Conservation (phyloP, 495 filamentous ascomycete genomes). For the Penicillium silybi region DNA sequence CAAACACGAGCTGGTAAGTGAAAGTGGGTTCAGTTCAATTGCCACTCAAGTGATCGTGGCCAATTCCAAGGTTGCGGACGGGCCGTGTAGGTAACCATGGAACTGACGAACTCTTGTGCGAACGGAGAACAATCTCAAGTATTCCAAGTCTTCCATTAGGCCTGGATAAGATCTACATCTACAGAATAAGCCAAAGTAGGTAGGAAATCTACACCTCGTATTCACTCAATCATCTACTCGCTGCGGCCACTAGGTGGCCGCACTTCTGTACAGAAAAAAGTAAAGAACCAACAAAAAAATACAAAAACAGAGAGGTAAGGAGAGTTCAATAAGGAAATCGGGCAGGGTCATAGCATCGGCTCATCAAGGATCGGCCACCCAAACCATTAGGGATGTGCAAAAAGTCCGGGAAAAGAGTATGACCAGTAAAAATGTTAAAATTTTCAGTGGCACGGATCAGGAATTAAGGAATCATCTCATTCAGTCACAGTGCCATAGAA, state of each 20-base stretch:
- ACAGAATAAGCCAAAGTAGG: not conserved
- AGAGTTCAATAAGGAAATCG: slow-evolving; percentile 2
- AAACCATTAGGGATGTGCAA: slow-evolving; percentile 29
- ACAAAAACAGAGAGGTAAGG: slow-evolving; percentile 4
- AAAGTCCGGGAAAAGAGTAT: slow-evolving; percentile 7
- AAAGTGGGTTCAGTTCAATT: no score
- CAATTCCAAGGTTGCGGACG: not conserved
- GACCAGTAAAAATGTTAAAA: slow-evolving; percentile 18
- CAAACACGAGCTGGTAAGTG: no score
- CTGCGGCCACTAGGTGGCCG: not conserved
- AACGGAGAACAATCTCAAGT: no score
- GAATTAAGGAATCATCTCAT: slow-evolving; percentile 18
- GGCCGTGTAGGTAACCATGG: not conserved
- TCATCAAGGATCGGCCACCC: slow-evolving; percentile 34
- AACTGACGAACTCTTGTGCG: not conserved
- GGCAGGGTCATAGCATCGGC: slow-evolving; percentile 18
- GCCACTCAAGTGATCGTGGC: no score
- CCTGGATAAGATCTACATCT: not conserved
- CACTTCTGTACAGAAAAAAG: slow-evolving; percentile 38
- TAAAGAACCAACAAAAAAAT: slow-evolving; percentile 11
- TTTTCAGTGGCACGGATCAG: slow-evolving; percentile 14
- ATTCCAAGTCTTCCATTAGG: not conserved
- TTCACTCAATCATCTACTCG: not conserved
- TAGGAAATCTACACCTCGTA: slow-evolving; percentile 11
- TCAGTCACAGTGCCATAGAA: slow-evolving; percentile 23